Conservation (phyloP, 257 asterid species). For the Solanum neorickii region DNA sequence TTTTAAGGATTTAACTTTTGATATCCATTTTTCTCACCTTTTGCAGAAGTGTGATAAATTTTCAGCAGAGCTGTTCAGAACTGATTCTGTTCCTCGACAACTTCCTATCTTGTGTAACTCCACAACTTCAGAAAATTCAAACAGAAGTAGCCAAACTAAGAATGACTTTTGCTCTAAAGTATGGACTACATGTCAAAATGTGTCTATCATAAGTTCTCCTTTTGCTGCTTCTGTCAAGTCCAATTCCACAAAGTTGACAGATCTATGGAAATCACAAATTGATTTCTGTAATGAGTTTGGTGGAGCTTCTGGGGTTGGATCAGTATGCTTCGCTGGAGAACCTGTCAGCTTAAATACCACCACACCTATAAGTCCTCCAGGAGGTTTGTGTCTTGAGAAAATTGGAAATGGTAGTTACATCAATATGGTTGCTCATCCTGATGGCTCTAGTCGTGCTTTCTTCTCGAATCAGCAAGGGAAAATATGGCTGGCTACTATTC, state of each 20-base stretch:
- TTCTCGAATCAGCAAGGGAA: slow-evolving; percentile 76
- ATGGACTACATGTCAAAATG: slow-evolving; percentile 64
- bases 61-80: slow-evolving; percentile 56
- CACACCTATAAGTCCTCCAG: slow-evolving; percentile 31
- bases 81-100: slow-evolving; percentile 29
- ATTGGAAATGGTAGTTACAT: slow-evolving; percentile 67
- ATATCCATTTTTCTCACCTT: not conserved
- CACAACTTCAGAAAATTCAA: slow-evolving; percentile 38
- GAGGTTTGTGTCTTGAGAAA: slow-evolving; percentile 78
- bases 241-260: slow-evolving; percentile 41
- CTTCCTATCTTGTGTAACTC: slow-evolving; percentile 79
- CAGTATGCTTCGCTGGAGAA: slow-evolving; percentile 48
- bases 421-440: slow-evolving; percentile 76
- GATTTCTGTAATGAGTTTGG: slow-evolving; percentile 70
- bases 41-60: slow-evolving; percentile 82
- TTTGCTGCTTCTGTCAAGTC: slow-evolving; percentile 37
- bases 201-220: slow-evolving; percentile 54
- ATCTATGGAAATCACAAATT: slow-evolving; percentile 52
- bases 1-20: not conserved
- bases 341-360: slow-evolving; percentile 34
- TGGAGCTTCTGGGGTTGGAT: slow-evolving; percentile 40
- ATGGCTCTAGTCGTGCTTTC: slow-evolving; percentile 77
- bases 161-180: slow-evolving; percentile 53
- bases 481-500: slow-evolving; percentile 72
- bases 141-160: slow-evolving; percentile 28